Evolutionary conservation across 2,329 filamentous ascomycete genomes (phyloP), one percentile per base, ranked within the genome.

Genomic region (Talaromyces sp.): DNA sequence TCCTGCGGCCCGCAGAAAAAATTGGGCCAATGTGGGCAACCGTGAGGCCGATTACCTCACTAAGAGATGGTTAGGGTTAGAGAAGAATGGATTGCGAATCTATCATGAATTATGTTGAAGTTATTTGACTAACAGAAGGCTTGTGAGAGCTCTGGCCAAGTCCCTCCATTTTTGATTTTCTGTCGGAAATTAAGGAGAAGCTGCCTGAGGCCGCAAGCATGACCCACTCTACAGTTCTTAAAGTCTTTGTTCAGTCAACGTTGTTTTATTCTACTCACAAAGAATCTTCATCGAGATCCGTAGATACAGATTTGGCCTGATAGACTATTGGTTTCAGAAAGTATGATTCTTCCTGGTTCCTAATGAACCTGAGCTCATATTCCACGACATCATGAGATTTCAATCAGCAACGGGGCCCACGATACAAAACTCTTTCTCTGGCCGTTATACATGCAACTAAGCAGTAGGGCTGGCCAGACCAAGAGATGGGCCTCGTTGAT

Each of bases 401-500:
- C 31, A 54, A 35, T 21, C 31, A 18, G 25, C 5, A 35, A 39
- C 21, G 2, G 28, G 11, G 31, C n/a, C 18, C 50, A n/a, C 8
- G 28, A 50, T 50, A 31, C n/a, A 31, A 50, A 50, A 31, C 23
- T 18, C 46, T 31, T 25, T 16, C 42, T 16, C 42, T 16, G 14
- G 37, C 33, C 25, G 28, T 54, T 35, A 37, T n/a, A n/a, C 14
- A 14, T 23, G 50, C 28, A 37, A 18, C 44, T 37, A 75, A 18
- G 68, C 66, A 18, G 68, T 66, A 57, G 79, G 78, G 39, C 77
- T 73, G 23, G 82, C 85, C 67, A 87, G 75, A 31, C 83, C 82
- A 46, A 87, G 72, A 16, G 76, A 78, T 3, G 80, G 81, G 1
- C 76, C 76, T 2, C 76, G 71, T 67, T 78, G 73, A 67, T 84